phyloP scores from a whole-genome alignment of 768 basidiomycete species.

The Hygrocybe coccinea region DNA sequence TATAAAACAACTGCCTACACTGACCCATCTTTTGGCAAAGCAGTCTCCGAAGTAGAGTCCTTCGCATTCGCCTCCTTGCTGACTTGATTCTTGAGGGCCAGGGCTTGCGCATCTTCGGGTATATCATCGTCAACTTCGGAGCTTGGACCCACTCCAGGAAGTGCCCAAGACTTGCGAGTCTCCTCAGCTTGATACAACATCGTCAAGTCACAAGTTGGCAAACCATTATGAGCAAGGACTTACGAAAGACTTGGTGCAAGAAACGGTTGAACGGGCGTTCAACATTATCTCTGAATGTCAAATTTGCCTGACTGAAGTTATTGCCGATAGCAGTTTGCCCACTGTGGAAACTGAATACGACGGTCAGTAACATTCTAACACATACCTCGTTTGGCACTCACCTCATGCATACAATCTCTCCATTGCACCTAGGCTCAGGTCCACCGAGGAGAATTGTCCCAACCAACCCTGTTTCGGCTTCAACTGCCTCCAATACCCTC shows the following conservation, averaged over 20 bases:
- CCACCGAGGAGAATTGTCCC: too few species aligned
- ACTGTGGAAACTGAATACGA: not conserved
- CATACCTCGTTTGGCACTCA: too few species aligned
- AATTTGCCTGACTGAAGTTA: not conserved
- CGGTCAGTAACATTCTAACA: not conserved
- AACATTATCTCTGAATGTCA: not conserved
- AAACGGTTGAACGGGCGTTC: not conserved
- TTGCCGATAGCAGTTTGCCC: not conserved
- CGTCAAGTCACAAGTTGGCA: not conserved
- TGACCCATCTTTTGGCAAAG: too few species aligned
- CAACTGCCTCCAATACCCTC: too few species aligned
- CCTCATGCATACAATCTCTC: too few species aligned
- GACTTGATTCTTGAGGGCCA: not conserved
- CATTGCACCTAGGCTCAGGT: too few species aligned
- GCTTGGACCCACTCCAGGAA: not conserved
- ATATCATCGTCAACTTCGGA: not conserved
- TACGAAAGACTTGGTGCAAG: not conserved
- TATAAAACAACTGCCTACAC: too few species aligned
- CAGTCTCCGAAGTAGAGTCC: too few species aligned
- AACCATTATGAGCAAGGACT: not conserved
- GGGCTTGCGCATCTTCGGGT: not conserved
- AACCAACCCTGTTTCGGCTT: too few species aligned
- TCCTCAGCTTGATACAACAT: not conserved
- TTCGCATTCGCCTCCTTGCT: too few species aligned
- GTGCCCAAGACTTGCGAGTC: not conserved